phyloP scores from a whole-genome alignment of 2,329 filamentous ascomycete genomes.

The Aspergillus sp. region DNA sequence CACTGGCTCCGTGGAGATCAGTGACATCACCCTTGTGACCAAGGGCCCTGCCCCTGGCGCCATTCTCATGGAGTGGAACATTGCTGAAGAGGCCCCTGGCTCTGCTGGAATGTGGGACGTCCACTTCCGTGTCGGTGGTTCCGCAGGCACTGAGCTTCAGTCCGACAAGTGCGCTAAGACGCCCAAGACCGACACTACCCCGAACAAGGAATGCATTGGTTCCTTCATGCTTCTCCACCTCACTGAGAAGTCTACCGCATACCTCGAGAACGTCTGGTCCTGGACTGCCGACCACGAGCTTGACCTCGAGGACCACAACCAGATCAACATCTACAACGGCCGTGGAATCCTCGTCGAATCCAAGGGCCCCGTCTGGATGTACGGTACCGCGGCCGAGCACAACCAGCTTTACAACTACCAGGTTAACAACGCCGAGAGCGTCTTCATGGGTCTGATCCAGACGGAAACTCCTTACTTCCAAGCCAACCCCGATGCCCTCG shows the following conservation, averaged over 20 bases:
- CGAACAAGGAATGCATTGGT: slow-evolving; percentile 69
- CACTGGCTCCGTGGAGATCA: slow-evolving; percentile 78
- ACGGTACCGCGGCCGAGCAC: slow-evolving; percentile 68
- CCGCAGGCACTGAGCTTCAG: slow-evolving; percentile 79
- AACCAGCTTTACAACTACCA: slow-evolving; percentile 76
- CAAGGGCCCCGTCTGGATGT: slow-evolving; percentile 77
- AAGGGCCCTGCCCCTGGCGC: slow-evolving; percentile 81
- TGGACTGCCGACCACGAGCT: slow-evolving; percentile 92
- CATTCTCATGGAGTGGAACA: slow-evolving; percentile 89
- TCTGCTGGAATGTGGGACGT: slow-evolving; percentile 87
- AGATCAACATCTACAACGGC: slow-evolving; percentile 78
- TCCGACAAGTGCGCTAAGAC: slow-evolving; percentile 77
- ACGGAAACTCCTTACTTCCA: slow-evolving; percentile 87
- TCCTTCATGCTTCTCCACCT: slow-evolving; percentile 66
- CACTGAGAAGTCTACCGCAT: slow-evolving; percentile 60
- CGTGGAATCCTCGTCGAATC: slow-evolving; percentile 81
- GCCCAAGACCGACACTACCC: slow-evolving; percentile 59
- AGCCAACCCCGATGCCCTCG: slow-evolving; percentile 71
- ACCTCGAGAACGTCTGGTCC: slow-evolving; percentile 87
- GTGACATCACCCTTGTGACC: slow-evolving; percentile 82
- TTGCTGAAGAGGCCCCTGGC: slow-evolving; percentile 64
- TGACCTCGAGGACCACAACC: slow-evolving; percentile 67
- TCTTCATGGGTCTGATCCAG: slow-evolving; percentile 83
- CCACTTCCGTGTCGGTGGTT: slow-evolving; percentile 90
- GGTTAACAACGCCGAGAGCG: slow-evolving; percentile 70